Evolutionary conservation across 345 rosid genomes (phyloP).

Genomic region (Gossypium sturtianum): DNA sequence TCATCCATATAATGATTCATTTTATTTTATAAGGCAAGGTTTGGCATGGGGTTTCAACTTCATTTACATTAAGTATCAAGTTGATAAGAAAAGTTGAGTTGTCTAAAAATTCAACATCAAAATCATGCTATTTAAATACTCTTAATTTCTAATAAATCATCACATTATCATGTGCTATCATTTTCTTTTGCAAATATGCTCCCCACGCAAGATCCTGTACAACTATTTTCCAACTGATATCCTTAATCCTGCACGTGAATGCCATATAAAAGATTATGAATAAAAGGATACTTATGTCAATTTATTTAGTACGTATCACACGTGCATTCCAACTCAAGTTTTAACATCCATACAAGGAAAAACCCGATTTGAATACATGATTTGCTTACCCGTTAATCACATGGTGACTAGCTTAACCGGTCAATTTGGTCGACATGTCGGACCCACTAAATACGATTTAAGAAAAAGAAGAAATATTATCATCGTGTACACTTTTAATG

Average conservation of each 20-base stretch:
- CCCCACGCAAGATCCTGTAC: not conserved
- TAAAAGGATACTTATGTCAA: not conserved
- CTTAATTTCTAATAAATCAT: too few relatives aligned
- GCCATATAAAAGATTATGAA: not conserved
- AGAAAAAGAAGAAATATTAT: too few relatives aligned
- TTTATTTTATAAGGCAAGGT: not conserved
- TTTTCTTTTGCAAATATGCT: constrained; percentile 29
- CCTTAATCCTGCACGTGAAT: constrained; percentile 7
- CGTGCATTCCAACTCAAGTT: constrained; percentile 31
- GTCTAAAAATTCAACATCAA: too few relatives aligned
- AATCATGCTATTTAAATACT: too few relatives aligned
- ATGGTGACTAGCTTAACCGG: constrained; percentile 56
- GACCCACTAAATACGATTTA: constrained; percentile 19
- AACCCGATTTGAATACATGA: constrained; percentile 14
- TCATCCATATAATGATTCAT: not conserved
- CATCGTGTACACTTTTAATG: too few relatives aligned
- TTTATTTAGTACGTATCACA: not conserved
- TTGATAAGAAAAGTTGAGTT: too few relatives aligned
- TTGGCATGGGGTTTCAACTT: constrained; percentile 11
- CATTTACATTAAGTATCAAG: too few relatives aligned
- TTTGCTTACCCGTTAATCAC: constrained; percentile 37
- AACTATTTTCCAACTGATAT: constrained; percentile 8
- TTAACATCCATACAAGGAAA: constrained; percentile 19
- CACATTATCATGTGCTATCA: constrained; percentile 6
- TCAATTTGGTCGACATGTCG: constrained; percentile 42